These are phyloP conservation scores for Cicer pinnatifidum DNA, from an alignment of 306 rosid species.

Conservation along the genomic window DNA sequence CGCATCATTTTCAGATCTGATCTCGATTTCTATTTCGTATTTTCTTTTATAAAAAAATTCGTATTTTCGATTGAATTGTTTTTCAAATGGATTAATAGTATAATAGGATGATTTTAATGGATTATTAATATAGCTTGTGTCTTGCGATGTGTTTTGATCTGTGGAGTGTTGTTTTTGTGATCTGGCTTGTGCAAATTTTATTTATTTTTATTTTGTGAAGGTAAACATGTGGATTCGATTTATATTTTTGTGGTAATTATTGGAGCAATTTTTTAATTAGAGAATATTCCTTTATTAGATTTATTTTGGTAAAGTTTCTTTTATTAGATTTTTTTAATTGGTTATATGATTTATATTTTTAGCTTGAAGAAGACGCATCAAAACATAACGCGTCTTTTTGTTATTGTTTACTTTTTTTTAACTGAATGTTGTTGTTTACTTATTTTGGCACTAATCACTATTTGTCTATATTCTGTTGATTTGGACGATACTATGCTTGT, in stretches of 20 bases:
- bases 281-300: slow-evolving; percentile 12
- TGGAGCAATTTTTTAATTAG: neutral
- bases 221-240: neutral
- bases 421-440: slow-evolving; percentile 19
- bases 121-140: neutral
- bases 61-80: neutral
- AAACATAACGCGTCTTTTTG: neutral
- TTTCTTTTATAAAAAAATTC: neutral
- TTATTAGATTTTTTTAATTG: slow-evolving; percentile 15
- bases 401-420: neutral
- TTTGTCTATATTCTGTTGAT: slow-evolving; percentile 27
- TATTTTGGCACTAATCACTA: slow-evolving; percentile 21
- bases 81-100: neutral
- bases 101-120: neutral
- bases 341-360: slow-evolving; percentile 13
- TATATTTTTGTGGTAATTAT: neutral
- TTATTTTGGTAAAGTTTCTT: slow-evolving; percentile 29
- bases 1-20: slow-evolving; percentile 40
- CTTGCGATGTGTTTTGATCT: slow-evolving; percentile 32
- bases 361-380: slow-evolving; percentile 27
- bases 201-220: neutral
- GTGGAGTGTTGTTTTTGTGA: neutral
- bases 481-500: slow-evolving; percentile 28
- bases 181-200: slow-evolving; percentile 7
- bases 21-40: neutral